Base-by-base conservation (phyloP, 2,329 filamentous ascomycete genomes). In the Clonostachys sp. region DNA sequence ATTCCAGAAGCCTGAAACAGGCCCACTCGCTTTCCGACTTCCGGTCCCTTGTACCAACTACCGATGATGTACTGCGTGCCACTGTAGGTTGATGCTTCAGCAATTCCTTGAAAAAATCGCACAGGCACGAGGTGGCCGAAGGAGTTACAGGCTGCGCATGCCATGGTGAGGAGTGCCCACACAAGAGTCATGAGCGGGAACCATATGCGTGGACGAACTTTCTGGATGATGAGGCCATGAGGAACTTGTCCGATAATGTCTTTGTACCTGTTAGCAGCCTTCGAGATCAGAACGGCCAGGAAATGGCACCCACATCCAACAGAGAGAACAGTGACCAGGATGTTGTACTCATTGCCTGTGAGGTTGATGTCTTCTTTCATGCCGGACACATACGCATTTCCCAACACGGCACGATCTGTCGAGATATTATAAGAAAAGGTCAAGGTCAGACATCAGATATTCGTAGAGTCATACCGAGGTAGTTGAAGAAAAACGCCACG, bases 1-100 rank as follows among this genome's bases (percentile, higher is more conserved):
- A 80, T 68, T 4, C 77, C 78, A 16, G 75, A 77, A 8, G 75
- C 71, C 14, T 75, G 79, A 57, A 83, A 84, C 33, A 83, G 73
- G 30, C 75, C 78, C 5, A 71, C 74, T 2, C 80, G 69, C 55
- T 83, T 83, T 3, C 76, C 78, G 0, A 83, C 71, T 51, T 83
- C 80, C 8, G 54, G 55, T 1, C 48, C 48, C 34, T 73, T 80
- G 53, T 82, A 83, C 78, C 79, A 82, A 0, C 72, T 61, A 8
- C 64, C 64, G 10, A 67, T 57, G 47, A 67, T 59, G 48, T 67
- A 67, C 35, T 64, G 61, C 30, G 49, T 62, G 12, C 59, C 58
- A 8, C 53, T 56, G 34, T 60, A 61, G 5, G 57, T 61, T 16
- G 51, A 55, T 2, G 57, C 57, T 34, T 61, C 59, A 2, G 50